A percentile compares a stretch with the other conserved stretches of the same genome.
These are phyloP conservation scores for Pseudopediastrum boryanum DNA, from an alignment of 139 green algal genomes.

Conservation along the genomic window DNA sequence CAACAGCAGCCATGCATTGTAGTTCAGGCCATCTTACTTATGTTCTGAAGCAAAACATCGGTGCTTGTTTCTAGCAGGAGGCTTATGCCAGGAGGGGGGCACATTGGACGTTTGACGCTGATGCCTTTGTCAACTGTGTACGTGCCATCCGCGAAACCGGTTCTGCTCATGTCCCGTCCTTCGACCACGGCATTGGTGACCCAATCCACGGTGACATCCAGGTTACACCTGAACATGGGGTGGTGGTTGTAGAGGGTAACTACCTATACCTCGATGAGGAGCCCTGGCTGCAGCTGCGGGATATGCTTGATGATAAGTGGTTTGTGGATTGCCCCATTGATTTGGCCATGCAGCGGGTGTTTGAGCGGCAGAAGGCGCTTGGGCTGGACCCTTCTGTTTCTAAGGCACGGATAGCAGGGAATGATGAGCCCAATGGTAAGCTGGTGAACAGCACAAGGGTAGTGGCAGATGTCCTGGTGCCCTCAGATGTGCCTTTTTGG, in stretches of 20 bases:
- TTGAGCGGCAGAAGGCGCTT: conserved; percentile 54
- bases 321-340: conserved; percentile 76
- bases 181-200: conserved; percentile 83
- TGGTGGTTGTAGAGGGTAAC: conserved; percentile 79
- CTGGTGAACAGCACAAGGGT: conserved; percentile 49
- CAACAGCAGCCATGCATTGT: background rate
- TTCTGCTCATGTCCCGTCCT: conserved; percentile 63
- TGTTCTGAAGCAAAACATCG: background rate
- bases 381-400: conserved; percentile 57
- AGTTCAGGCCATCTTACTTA: background rate
- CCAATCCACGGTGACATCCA: conserved; percentile 46
- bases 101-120: conserved; percentile 87
- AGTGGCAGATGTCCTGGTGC: conserved; percentile 58
- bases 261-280: conserved; percentile 83
- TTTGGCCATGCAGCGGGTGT: conserved; percentile 68
- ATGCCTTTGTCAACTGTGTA: conserved; percentile 69
- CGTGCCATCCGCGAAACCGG: conserved; percentile 37
- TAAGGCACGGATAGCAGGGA: conserved; percentile 59
- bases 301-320: conserved; percentile 70
- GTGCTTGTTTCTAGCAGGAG: conserved; percentile 32
- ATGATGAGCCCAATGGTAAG: conserved; percentile 80
- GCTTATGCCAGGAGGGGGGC: conserved; percentile 72
- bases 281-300: conserved; percentile 59
- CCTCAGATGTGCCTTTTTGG: conserved; percentile 42
- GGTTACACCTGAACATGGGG: background rate